These are phyloP conservation scores for Colletotrichum sp. DNA, from an alignment of 2,329 filamentous ascomycete genomes.

Conservation along the genomic window DNA sequence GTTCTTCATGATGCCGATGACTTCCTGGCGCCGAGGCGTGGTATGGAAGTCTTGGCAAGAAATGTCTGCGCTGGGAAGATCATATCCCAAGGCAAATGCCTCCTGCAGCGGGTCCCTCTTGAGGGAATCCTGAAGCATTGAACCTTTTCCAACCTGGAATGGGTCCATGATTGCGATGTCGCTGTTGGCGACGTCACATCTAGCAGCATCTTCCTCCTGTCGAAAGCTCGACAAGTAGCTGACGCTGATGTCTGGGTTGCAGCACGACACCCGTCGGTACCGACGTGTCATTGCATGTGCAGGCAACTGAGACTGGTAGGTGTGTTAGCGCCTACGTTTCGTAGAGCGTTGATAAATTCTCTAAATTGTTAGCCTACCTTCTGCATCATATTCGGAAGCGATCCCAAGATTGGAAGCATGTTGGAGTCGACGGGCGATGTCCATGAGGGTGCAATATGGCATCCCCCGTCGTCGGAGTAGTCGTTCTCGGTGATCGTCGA, in stretches of 20 bases:
- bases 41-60: neutral
- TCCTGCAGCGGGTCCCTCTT: neutral
- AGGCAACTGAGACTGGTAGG: neutral
- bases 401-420: neutral
- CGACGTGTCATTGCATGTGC: neutral
- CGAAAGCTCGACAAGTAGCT: neutral
- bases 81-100: neutral
- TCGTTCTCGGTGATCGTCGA: neutral
- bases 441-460: neutral
- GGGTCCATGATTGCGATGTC: neutral
- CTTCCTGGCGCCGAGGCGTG: neutral
- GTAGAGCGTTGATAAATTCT: neutral
- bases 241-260: neutral
- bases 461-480: neutral
- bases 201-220: neutral
- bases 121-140: no score
- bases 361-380: conserved; percentile 6
- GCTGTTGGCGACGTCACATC: neutral
- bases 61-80: neutral
- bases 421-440: neutral
- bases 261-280: neutral
- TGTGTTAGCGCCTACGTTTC: conserved; percentile 12
- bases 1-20: neutral
- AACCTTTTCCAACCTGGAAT: neutral
- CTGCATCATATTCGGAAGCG: neutral